phyloP scores from a whole-genome alignment of 148 eudicot genomes.

The Polygonum aviculare region DNA sequence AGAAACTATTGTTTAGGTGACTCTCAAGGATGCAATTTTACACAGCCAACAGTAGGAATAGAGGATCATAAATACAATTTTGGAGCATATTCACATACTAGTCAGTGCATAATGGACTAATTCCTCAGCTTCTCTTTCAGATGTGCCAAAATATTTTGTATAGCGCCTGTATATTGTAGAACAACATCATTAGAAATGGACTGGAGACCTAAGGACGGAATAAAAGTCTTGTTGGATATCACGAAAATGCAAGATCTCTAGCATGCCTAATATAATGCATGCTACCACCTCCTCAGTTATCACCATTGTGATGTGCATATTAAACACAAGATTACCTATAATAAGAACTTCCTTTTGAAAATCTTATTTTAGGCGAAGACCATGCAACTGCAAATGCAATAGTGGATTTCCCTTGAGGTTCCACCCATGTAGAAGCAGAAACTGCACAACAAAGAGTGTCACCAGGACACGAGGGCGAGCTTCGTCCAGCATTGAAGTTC shows the following conservation, averaged over 20 bases:
- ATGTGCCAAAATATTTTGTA: conserved; percentile 84
- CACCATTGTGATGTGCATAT: neutral
- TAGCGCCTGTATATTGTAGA: conserved; percentile 56
- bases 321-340: conserved; percentile 43
- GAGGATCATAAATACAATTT: neutral
- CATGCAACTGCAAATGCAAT: conserved; percentile 88
- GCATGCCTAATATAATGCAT: neutral
- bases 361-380: conserved; percentile 89
- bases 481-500: conserved; percentile 68
- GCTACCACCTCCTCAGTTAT: neutral
- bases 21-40: neutral
- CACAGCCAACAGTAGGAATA: neutral
- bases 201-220: neutral
- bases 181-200: neutral
- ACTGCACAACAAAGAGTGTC: conserved; percentile 91
- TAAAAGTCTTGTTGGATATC: neutral
- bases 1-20: neutral
- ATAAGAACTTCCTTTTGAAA: conserved; percentile 84
- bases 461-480: conserved; percentile 81
- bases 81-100: conserved; percentile 39
- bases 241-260: conserved; percentile 5
- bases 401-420: conserved; percentile 95
- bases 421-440: conserved; percentile 96
- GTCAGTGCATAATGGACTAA: conserved; percentile 88
- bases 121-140: conserved; percentile 71